These are phyloP conservation scores for Cryphonectria nitschkei DNA, from an alignment of 2,329 filamentous ascomycete species.

Conservation along the genomic window DNA sequence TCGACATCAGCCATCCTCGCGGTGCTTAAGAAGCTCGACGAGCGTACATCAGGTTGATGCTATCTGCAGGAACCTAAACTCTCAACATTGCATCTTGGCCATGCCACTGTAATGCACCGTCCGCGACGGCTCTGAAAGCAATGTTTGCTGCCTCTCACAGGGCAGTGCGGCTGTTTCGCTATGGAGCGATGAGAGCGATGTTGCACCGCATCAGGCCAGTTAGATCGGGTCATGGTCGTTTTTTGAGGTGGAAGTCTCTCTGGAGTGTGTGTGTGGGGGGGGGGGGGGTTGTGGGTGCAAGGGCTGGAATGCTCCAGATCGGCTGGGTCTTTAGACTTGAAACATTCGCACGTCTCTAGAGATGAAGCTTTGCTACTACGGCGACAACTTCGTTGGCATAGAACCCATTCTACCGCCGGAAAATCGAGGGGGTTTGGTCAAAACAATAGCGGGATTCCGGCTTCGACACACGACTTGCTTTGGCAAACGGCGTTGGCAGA, in stretches of 20 bases:
- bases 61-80: neutral
- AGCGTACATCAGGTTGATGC: constrained; percentile 42
- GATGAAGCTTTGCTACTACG: neutral
- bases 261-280: neutral
- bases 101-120: neutral
- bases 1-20: constrained; percentile 82
- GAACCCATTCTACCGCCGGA: neutral
- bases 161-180: neutral
- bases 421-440: neutral
- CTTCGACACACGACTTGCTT: neutral
- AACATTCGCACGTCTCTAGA: neutral
- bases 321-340: neutral
- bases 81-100: neutral
- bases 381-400: neutral
- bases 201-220: neutral
- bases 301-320: neutral
- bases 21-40: constrained; percentile 60
- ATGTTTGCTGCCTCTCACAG: neutral
- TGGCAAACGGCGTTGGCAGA: neutral
- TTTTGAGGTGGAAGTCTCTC: neutral
- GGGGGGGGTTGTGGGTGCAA: neutral
- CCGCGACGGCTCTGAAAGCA: neutral
- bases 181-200: no score
- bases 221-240: neutral
- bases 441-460: neutral